Evolutionary conservation across 441 rosid species (phyloP).

Genomic region (Mallotus repandus): DNA sequence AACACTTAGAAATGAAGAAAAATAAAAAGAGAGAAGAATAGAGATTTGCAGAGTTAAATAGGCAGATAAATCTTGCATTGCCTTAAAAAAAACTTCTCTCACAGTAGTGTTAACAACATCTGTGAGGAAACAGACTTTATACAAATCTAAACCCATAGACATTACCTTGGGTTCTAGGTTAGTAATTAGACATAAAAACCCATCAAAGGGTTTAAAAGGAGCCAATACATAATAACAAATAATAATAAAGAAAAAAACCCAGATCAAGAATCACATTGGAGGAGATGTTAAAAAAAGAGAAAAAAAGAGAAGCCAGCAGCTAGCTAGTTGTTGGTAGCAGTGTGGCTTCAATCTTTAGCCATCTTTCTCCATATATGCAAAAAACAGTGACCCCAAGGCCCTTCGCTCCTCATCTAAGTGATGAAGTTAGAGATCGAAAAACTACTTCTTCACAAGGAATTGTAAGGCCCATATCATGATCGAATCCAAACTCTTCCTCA

Average conservation of each 20-base stretch:
- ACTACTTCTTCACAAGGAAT: slow-evolving; percentile 96
- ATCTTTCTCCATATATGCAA: slow-evolving; percentile 34
- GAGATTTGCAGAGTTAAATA: neutral
- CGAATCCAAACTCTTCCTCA: slow-evolving; percentile 96
- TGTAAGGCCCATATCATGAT: slow-evolving; percentile 91
- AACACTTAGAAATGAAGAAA: no score
- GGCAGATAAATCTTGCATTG: slow-evolving; percentile 10
- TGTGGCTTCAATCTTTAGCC: slow-evolving; percentile 44
- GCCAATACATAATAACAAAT: slow-evolving; percentile 12
- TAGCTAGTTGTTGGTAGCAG: no score
- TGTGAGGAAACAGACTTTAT: slow-evolving; percentile 57
- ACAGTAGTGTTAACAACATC: slow-evolving; percentile 32
- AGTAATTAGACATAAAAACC: slow-evolving; percentile 41
- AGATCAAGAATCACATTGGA: slow-evolving; percentile 32
- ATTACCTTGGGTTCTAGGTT: slow-evolving; percentile 38
- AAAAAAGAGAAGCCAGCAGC: slow-evolving; percentile 37
- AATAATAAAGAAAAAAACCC: neutral
- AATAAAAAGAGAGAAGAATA: neutral
- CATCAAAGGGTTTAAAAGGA: slow-evolving; percentile 22
- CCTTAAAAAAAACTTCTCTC: slow-evolving; percentile 50
- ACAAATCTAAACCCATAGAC: slow-evolving; percentile 41
- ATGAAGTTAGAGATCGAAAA: slow-evolving; percentile 78
- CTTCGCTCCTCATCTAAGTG: slow-evolving; percentile 40
- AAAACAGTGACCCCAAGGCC: neutral
- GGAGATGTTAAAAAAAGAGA: slow-evolving; percentile 35